Evolutionary conservation across 75 land plant genomes (phyloP), one percentile per base, ranked within the genome.

Genomic region (Pinus taeda): DNA sequence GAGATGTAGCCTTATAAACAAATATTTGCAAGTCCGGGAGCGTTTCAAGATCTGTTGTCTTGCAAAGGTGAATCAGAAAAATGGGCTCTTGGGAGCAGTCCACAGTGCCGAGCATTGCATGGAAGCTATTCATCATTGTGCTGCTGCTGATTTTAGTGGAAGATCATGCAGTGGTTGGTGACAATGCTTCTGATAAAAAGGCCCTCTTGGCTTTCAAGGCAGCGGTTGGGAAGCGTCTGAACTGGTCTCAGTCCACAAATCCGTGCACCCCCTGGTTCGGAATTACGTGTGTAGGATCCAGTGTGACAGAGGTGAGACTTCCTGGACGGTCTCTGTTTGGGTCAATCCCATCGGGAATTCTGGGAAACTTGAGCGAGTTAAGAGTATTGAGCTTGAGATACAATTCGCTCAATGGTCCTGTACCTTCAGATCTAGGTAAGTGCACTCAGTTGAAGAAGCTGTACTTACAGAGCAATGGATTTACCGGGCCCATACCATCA

Each of bases 301-400:
- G 90, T n/a, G 94, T 95, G 24, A 66, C 79, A 57, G 85, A 12
- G 26, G 83, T 95, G 56, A 86, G 88, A 1, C 84, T 95, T 22
- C 98, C 98, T 1, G 96, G 80, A 18, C 73, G 33, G 37, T 84
- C 85, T 4, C 92, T 95, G 75, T 3, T 74, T 33, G 98, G 98
- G 37, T 18, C 53, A 26, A 78, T 95, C 57, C 96, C 92, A 0
- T 17, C 63, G 1, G 84, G 79, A 15, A 81, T 82, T 22, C 12
- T 95, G 18, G 79, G 85, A 8, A 77, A 76, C 65, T 80, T 95
- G 22, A 81, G 90, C 21, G 59, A 29, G n/a, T 83, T 95, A 60
- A 84, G 83, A n/a, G 81, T 84, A 0, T 85, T 95, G 65, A 85
- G 88, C 76, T 86, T 95, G 77, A 90, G 90, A 17, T 74, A 71